These are phyloP conservation scores for Chlorencoelia australis DNA, from an alignment of 2,329 filamentous ascomycete species.

Conservation along the genomic window DNA sequence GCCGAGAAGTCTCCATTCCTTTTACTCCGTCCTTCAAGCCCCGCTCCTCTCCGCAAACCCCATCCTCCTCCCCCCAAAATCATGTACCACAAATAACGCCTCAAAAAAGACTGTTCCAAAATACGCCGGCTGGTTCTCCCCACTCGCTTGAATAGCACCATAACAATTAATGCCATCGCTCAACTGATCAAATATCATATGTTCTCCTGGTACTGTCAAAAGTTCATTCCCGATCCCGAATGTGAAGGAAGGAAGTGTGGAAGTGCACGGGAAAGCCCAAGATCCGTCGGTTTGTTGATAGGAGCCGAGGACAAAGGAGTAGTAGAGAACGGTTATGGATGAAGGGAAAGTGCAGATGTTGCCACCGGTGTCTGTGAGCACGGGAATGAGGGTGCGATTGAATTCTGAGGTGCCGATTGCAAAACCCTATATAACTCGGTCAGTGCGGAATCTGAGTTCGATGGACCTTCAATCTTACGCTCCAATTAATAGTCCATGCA, in stretches of 20 bases:
- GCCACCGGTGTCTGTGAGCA: slow-evolving; percentile 30
- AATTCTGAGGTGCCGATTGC: slow-evolving; percentile 38
- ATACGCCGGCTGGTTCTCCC: slow-evolving; percentile 9
- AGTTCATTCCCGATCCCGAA: slow-evolving; percentile 24
- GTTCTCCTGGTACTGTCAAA: slow-evolving; percentile 24
- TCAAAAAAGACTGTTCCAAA: slow-evolving; percentile 13
- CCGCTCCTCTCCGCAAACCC: slow-evolving; percentile 13
- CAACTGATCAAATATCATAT: slow-evolving; percentile 25
- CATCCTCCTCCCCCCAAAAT: slow-evolving; percentile 13
- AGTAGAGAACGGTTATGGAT: slow-evolving; percentile 26
- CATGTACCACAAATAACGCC: slow-evolving; percentile 17
- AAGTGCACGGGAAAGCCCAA: slow-evolving; percentile 26
- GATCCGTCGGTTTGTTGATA: slow-evolving; percentile 17
- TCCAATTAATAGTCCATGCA: slow-evolving; percentile 34
- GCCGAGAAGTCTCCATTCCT: neutral
- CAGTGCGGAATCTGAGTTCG: too few relatives aligned
- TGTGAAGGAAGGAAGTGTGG: slow-evolving; percentile 25
- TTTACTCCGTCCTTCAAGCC: neutral
- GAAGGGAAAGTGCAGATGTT: slow-evolving; percentile 28
- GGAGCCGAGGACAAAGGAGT: slow-evolving; percentile 25
- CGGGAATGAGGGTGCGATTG: slow-evolving; percentile 28
- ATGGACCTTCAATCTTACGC: slow-evolving; percentile 34
- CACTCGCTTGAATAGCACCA: slow-evolving; percentile 15
- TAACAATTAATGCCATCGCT: slow-evolving; percentile 13
- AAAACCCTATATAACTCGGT: too few relatives aligned